These are phyloP conservation scores for Lactuca saligna DNA, from an alignment of 129 eudicot genomes.

Conservation along the genomic window DNA sequence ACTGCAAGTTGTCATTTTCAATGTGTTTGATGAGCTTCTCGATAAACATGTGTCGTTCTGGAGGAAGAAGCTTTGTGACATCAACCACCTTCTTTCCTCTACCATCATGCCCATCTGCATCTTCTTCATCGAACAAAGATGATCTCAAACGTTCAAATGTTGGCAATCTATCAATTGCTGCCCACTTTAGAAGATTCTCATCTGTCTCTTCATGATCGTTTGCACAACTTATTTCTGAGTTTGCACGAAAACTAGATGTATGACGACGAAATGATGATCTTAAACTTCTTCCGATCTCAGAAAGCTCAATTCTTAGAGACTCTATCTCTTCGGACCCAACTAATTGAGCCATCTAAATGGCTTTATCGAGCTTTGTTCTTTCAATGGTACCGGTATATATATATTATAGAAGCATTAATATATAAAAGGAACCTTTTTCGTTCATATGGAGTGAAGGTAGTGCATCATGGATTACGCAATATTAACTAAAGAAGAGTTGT, in stretches of 20 bases:
- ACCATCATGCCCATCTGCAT: constrained; percentile 13
- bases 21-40: constrained; percentile 59
- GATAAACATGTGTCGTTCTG: constrained; percentile 48
- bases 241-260: constrained; percentile 28
- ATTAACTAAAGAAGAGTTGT: not conserved
- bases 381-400: not conserved
- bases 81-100: constrained; percentile 42
- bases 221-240: constrained; percentile 12
- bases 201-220: constrained; percentile 24
- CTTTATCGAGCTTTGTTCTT: constrained; percentile 7
- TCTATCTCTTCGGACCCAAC: constrained; percentile 39
- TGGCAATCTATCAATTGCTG: constrained; percentile 41
- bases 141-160: constrained; percentile 41
- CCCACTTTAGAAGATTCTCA: constrained; percentile 36
- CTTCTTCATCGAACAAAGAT: constrained; percentile 37
- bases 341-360: constrained; percentile 41
- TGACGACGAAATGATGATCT: constrained; percentile 30
- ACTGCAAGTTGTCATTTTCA: constrained; percentile 56
- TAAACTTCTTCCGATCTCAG: constrained; percentile 48
- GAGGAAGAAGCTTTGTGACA: constrained; percentile 52
- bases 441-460: constrained; percentile 9
- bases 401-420: not conserved
- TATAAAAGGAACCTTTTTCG: constrained; percentile 9
- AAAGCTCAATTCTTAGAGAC: constrained; percentile 41
- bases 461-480: constrained; percentile 15